A percentile compares a stretch with the other conserved stretches of the same genome.
These are phyloP conservation scores for Oemleria cerasiformis DNA, from an alignment of 306 rosid genomes.

Conservation along the genomic window DNA sequence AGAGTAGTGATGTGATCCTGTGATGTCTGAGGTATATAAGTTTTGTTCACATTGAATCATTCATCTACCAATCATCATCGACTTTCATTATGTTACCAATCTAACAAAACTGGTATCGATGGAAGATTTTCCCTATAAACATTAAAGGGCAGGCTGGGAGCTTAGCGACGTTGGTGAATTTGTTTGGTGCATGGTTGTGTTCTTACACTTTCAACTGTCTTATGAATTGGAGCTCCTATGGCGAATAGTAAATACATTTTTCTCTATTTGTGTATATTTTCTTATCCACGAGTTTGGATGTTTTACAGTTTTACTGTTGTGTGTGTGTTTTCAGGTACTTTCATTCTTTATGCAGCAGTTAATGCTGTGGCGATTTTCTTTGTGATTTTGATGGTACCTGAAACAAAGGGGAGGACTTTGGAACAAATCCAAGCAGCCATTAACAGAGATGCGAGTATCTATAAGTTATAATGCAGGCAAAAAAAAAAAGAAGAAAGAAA, in stretches of 20 bases:
- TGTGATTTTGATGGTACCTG: constrained; percentile 61
- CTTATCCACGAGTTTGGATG: background rate
- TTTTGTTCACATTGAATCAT: too few species aligned
- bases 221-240: constrained; percentile 82
- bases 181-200: too few species aligned
- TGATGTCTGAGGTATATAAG: too few species aligned
- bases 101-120: too few species aligned
- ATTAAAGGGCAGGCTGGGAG: too few species aligned
- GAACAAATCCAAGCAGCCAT: constrained; percentile 80
- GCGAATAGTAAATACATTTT: constrained; percentile 39
- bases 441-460: too few species aligned
- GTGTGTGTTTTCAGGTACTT: constrained; percentile 58
- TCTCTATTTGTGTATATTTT: constrained; percentile 1
- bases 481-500: background rate
- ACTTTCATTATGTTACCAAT: too few species aligned
- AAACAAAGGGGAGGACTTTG: constrained; percentile 84
- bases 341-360: constrained; percentile 66
- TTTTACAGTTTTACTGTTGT: constrained; percentile 16
- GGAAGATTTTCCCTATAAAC: too few species aligned
- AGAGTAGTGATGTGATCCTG: constrained; percentile 74
- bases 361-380: constrained; percentile 63
- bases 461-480: too few species aligned
- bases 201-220: constrained; percentile 87
- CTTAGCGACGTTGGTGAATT: too few species aligned
- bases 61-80: too few species aligned